These are phyloP conservation scores for Beverwykella pulmonaria DNA, from an alignment of 495 filamentous ascomycete genomes.

Conservation along the genomic window DNA sequence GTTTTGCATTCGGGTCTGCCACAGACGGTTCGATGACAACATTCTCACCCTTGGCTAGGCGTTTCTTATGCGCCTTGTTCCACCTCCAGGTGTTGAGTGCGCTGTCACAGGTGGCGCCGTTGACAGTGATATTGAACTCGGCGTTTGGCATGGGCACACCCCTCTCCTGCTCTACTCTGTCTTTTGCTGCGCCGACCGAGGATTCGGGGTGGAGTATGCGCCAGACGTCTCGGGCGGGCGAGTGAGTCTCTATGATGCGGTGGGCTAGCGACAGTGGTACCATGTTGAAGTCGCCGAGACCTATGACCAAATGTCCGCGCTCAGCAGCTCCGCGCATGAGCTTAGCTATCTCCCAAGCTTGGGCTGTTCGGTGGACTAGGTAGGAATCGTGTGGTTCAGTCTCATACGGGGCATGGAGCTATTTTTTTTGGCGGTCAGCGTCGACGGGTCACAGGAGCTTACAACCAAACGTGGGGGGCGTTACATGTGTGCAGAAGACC, in stretches of 20 bases:
- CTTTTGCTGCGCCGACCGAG: conserved; percentile 68
- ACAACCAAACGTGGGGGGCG: conserved; percentile 14
- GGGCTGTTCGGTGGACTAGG: conserved; percentile 83
- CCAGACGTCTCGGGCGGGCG: conserved; percentile 83
- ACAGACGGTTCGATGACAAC: conserved; percentile 59
- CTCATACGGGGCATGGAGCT: conserved; percentile 90
- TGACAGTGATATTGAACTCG: conserved; percentile 71
- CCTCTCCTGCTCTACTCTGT: conserved; percentile 63
- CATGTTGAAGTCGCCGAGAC: conserved; percentile 95
- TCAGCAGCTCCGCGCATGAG: conserved; percentile 83
- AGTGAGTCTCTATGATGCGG: conserved; percentile 74
- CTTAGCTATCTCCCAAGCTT: conserved; percentile 97
- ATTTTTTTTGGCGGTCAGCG: conserved; percentile 26
- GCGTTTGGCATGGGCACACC: conserved; percentile 65
- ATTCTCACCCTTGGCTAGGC: conserved; percentile 61
- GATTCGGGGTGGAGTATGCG: conserved; percentile 76
- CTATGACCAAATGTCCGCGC: conserved; percentile 81
- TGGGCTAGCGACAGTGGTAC: conserved; percentile 85
- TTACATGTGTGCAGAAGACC: conserved; percentile 88
- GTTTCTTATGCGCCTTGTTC: conserved; percentile 64
- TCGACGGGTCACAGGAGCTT: neutral
- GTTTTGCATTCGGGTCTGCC: conserved; percentile 71
- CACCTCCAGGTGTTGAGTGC: conserved; percentile 93
- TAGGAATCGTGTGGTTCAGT: conserved; percentile 79
- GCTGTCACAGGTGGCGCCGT: conserved; percentile 86